Percentiles rank a stretch among this genome's conserved stretches.
phyloP scores from a whole-genome alignment of 257 asterid species.

The Petunia axillaris region DNA sequence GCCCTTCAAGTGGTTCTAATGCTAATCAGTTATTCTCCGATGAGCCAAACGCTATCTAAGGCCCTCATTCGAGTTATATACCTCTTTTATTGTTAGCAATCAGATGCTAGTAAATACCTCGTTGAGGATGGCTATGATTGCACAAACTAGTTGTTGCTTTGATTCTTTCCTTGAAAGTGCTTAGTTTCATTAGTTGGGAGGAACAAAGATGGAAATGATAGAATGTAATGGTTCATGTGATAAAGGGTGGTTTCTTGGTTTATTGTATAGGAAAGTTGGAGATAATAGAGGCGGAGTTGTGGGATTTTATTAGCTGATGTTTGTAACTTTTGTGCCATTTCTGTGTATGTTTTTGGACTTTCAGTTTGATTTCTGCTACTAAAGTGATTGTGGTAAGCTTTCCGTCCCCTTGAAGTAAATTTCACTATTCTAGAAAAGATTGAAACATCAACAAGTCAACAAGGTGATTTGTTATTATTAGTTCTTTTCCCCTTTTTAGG shows the following conservation, averaged over 20 bases:
- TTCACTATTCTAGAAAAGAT: no score
- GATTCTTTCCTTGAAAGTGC: not conserved
- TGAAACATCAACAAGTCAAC: no score
- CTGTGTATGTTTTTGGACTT: not conserved
- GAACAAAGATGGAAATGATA: not conserved
- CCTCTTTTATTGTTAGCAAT: not conserved
- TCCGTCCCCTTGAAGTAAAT: not conserved
- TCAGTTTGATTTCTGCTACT: not conserved
- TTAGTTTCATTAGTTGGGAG: not conserved
- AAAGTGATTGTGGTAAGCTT: not conserved
- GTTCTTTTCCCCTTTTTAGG: no score
- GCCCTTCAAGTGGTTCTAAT: slow-evolving; percentile 29
- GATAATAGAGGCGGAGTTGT: slow-evolving; percentile 18
- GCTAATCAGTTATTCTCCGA: slow-evolving; percentile 4
- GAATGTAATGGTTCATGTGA: not conserved
- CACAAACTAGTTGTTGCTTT: slow-evolving; percentile 13
- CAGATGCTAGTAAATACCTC: slow-evolving; percentile 3
- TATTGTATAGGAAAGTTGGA: slow-evolving; percentile 21
- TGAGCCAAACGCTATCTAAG: not conserved
- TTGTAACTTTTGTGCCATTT: not conserved
- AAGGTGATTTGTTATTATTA: no score
- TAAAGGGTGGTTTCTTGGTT: not conserved
- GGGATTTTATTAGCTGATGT: not conserved
- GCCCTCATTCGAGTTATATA: not conserved
- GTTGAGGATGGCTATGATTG: slow-evolving; percentile 21